Evolutionary conservation across 805 yeast genomes (phyloP), one percentile per base, ranked within the genome.

Genomic region (Metschnikowia noctiluminum): DNA sequence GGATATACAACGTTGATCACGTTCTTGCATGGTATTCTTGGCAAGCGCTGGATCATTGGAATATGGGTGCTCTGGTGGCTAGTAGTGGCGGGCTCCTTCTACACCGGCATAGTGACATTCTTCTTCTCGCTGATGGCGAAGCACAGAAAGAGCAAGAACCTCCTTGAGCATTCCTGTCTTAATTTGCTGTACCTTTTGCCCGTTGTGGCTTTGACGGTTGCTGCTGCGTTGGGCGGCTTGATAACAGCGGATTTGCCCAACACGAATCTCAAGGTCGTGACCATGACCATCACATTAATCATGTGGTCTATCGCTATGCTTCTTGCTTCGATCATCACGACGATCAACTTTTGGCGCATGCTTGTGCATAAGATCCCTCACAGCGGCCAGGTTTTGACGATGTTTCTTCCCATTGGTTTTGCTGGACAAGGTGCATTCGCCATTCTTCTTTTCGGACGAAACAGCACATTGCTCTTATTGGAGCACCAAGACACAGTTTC

Each of bases 351-450:
- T 52, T 74, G 85, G 75, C 80, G 82, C 46, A 65, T 87, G 26
- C 62, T 84, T 26, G 65, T 81, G 1, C 70, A 76, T 59, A 83
- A 83, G 54, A 64, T 84, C 27, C 91, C 96, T 2, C 68, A 75
- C 6, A 76, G 81, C 48, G 62, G 66, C 9, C 57, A 68, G 41
- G 76, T 85, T 2, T 84, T 85, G 61, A 77, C 90, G n/a, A 68
- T 81, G 42, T 88, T 89, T 61, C 75, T 89, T 45, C 90, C 95
- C 1, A 70, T 89, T 40, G 97, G 97, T 7, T 84, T 91, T 38
- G 64, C 87, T 61, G 96, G 96, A 15, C 97, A 90, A 66, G 96
- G 94, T 1, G 78, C 88, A 1, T 87, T 73, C 64, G 87, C 87
- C 2, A 74, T 87, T 12, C 65, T 84, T 53, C 64, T 79, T 43